Percentiles rank a stretch among this genome's conserved stretches.
These are phyloP conservation scores for Boletellus deceptivus DNA, from an alignment of 1,284 basidiomycete species.

Conservation along the genomic window DNA sequence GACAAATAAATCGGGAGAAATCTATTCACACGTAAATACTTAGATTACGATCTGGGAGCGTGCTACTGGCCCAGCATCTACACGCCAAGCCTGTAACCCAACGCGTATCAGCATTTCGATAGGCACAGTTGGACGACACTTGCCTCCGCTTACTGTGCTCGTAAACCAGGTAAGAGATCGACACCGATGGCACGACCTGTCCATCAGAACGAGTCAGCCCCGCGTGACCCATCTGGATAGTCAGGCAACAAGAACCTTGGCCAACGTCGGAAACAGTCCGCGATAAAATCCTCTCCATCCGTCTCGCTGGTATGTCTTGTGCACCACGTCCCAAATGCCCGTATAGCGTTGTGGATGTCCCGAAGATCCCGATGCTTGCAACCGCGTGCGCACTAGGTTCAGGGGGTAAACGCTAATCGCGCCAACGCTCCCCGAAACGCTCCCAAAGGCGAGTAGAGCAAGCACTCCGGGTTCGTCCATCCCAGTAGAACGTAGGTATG, in stretches of 20 bases:
- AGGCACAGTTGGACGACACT: conserved; percentile 22
- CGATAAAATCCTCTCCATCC: conserved; percentile 96
- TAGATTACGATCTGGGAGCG: conserved; percentile 20
- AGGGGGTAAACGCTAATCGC: conserved; percentile 90
- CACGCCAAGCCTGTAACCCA: conserved; percentile 43
- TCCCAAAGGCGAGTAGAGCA: conserved; percentile 83
- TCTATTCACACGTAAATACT: conserved; percentile 17
- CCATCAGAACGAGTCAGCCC: conserved; percentile 15
- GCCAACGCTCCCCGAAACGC: conserved; percentile 88
- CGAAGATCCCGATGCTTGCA: conserved; percentile 94
- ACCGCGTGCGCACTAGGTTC: conserved; percentile 89
- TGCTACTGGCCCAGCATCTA: conserved; percentile 29
- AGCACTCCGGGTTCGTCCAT: conserved; percentile 83
- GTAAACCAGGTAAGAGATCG: conserved; percentile 92
- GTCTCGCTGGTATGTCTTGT: conserved; percentile 81
- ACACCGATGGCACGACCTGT: conserved; percentile 90
- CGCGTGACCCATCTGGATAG: neutral
- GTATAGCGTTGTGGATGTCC: conserved; percentile 89
- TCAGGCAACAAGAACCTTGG: conserved; percentile 58
- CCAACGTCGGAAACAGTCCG: conserved; percentile 85
- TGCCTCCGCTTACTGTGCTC: conserved; percentile 78
- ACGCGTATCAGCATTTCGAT: conserved; percentile 5
- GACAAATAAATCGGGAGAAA: conserved; percentile 23
- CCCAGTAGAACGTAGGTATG: conserved; percentile 77
- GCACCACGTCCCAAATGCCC: conserved; percentile 84